A percentile compares a stretch with the other conserved stretches of the same genome.
These are phyloP conservation scores for Suhomyces emberorum DNA, from an alignment of 805 yeast species.

Conservation along the genomic window DNA sequence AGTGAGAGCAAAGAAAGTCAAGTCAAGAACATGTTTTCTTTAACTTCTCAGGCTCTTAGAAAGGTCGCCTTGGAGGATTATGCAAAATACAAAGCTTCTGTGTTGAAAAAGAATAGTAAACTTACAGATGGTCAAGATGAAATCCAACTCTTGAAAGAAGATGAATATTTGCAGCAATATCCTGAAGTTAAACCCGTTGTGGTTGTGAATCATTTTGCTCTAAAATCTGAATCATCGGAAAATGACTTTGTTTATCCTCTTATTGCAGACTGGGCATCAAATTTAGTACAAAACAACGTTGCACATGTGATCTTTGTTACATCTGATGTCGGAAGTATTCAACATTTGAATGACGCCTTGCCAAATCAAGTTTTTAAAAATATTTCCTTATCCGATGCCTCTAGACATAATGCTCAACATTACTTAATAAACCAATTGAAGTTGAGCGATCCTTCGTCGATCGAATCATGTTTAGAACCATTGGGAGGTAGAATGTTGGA, in stretches of 20 bases:
- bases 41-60: slow-evolving; percentile 71
- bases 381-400: slow-evolving; percentile 77
- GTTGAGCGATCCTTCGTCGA: slow-evolving; percentile 27
- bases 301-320: slow-evolving; percentile 91
- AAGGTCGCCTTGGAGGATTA: slow-evolving; percentile 46
- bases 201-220: slow-evolving; percentile 71
- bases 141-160: slow-evolving; percentile 55
- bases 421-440: slow-evolving; percentile 61
- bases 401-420: slow-evolving; percentile 60
- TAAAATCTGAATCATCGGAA: slow-evolving; percentile 44
- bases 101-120: slow-evolving; percentile 17
- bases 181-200: slow-evolving; percentile 85
- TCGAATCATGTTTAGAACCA: slow-evolving; percentile 63
- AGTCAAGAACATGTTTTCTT: slow-evolving; percentile 72
- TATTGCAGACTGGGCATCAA: slow-evolving; percentile 86
- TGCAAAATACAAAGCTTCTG: slow-evolving; percentile 22
- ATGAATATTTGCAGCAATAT: slow-evolving; percentile 77
- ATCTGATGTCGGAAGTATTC: slow-evolving; percentile 76
- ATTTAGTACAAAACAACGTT: slow-evolving; percentile 66
- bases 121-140: slow-evolving; percentile 20
- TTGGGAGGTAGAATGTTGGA: slow-evolving; percentile 96
- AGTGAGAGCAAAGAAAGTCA: slow-evolving; percentile 81
- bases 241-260: slow-evolving; percentile 68
- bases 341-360: slow-evolving; percentile 62
- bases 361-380: slow-evolving; percentile 87